phyloP scores from a whole-genome alignment of 768 basidiomycete genomes.

The Roridomyces roridus region DNA sequence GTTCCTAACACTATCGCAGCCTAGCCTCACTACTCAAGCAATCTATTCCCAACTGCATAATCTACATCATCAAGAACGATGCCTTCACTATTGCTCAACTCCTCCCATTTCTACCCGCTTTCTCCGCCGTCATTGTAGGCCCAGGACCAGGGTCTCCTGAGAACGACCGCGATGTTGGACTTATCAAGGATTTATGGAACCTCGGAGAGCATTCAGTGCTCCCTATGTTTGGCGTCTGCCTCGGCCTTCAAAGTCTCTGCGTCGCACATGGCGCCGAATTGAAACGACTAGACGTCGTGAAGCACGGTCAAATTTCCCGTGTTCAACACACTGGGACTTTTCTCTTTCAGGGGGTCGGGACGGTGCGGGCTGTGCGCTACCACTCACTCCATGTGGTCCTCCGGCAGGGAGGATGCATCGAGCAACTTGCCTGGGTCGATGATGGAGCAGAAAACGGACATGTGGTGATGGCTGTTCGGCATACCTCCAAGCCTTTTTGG shows the following conservation, averaged over 20 bases:
- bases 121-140: conserved; percentile 75
- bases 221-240: conserved; percentile 84
- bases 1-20: conserved; percentile 41
- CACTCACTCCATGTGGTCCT: conserved; percentile 78
- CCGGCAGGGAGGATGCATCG: conserved; percentile 51
- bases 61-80: conserved; percentile 81
- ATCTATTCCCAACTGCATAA: conserved; percentile 63
- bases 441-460: conserved; percentile 70
- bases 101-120: conserved; percentile 58
- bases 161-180: conserved; percentile 64
- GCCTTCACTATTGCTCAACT: conserved; percentile 56
- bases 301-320: conserved; percentile 77
- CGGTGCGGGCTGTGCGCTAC: conserved; percentile 73
- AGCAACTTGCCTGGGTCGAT: conserved; percentile 75
- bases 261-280: conserved; percentile 67
- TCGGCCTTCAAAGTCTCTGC: conserved; percentile 80
- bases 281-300: conserved; percentile 68
- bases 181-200: conserved; percentile 76
- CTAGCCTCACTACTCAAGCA: conserved; percentile 73
- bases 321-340: conserved; percentile 64
- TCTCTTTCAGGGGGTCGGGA: conserved; percentile 63
- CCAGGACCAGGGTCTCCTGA: conserved; percentile 85
- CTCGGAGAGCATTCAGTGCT: conserved; percentile 55
- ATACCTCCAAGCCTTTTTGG: conserved; percentile 75
- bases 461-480: conserved; percentile 78